phyloP scores from a whole-genome alignment of 169 alveolate species.

The Toxoplasma gondii region DNA sequence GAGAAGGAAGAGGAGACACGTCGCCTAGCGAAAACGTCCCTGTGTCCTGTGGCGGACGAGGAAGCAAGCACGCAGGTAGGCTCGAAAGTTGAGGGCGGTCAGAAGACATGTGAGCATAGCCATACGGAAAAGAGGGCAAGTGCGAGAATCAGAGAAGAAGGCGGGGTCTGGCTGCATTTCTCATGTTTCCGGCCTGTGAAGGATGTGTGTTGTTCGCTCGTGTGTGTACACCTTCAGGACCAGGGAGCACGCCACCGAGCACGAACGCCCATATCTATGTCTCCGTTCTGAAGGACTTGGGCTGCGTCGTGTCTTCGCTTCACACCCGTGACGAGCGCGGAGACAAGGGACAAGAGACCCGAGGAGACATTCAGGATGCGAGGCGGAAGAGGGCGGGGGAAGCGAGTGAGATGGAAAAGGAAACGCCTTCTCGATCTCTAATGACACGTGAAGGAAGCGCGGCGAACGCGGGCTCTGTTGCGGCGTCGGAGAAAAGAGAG shows the following conservation, averaged over 20 bases:
- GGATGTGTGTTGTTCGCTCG: too few relatives aligned
- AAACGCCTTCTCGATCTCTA: too few relatives aligned
- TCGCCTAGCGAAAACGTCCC: too few relatives aligned
- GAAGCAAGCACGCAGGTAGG: too few relatives aligned
- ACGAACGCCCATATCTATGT: background rate
- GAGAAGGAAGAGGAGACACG: too few relatives aligned
- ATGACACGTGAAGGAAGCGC: background rate
- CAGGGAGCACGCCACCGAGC: background rate
- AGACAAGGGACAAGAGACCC: background rate
- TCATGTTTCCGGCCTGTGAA: too few relatives aligned
- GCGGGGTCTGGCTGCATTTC: too few relatives aligned
- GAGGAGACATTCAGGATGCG: background rate
- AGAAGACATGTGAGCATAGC: too few relatives aligned
- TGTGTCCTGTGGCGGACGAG: too few relatives aligned
- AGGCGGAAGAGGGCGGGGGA: background rate
- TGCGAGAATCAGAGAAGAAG: too few relatives aligned
- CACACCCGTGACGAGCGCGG: background rate
- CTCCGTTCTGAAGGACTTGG: background rate
- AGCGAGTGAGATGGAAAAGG: background rate
- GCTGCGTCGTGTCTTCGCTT: background rate
- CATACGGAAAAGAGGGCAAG: too few relatives aligned
- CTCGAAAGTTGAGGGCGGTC: too few relatives aligned
- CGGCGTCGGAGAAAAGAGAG: background rate
- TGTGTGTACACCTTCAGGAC: background rate
- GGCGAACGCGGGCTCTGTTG: background rate